These are phyloP conservation scores for Sordariomycetes sp. DNA, from an alignment of 2,329 filamentous ascomycete species.

Conservation along the genomic window DNA sequence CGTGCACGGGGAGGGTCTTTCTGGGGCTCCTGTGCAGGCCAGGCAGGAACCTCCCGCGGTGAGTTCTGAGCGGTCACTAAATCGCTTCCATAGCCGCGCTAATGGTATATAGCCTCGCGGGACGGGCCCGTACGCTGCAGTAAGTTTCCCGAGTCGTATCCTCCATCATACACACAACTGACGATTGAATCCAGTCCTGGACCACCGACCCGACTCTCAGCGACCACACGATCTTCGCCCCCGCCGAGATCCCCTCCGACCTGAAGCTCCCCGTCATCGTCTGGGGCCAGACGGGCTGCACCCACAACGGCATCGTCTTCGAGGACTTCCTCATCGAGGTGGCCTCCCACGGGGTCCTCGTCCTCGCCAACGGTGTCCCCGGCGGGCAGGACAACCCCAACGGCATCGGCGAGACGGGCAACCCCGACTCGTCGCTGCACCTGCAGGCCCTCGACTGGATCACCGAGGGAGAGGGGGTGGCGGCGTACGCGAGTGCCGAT, in stretches of 20 bases:
- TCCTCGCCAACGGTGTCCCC: background rate
- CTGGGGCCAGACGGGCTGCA: background rate
- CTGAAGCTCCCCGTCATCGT: background rate
- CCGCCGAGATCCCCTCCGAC: background rate
- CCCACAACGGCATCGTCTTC: background rate
- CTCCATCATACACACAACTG: too few relatives aligned
- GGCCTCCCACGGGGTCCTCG: background rate
- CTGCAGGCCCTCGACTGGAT: background rate
- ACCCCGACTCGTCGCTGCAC: background rate
- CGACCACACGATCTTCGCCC: background rate
- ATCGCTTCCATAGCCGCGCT: too few relatives aligned
- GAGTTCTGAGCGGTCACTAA: too few relatives aligned
- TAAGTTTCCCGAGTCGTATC: too few relatives aligned
- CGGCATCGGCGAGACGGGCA: background rate
- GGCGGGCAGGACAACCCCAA: background rate
- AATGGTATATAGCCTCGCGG: too few relatives aligned
- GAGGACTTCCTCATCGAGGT: background rate
- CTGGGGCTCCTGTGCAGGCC: too few relatives aligned
- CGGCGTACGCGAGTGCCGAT: background rate
- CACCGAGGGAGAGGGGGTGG: background rate
- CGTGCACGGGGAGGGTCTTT: too few relatives aligned
- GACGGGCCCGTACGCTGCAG: too few relatives aligned
- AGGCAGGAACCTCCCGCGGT: too few relatives aligned
- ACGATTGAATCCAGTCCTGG: too few relatives aligned
- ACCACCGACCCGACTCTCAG: background rate